Evolutionary conservation across 2,329 filamentous ascomycete species (phyloP), one percentile per base, ranked within the genome.

Genomic region (Blastomyces percursus): DNA sequence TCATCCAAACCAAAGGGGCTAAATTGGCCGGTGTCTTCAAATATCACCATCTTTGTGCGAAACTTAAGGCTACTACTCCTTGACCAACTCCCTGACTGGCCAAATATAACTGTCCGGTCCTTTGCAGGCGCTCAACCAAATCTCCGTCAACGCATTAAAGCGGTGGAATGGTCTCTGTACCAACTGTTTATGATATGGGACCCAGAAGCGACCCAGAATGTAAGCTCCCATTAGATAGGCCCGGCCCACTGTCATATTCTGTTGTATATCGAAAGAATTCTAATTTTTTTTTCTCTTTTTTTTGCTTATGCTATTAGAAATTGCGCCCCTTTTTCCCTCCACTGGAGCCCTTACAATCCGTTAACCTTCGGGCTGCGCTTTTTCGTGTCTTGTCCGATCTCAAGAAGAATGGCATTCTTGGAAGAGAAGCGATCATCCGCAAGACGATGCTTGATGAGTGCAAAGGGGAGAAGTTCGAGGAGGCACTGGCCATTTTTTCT

Each of bases 361-460:
- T 95, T 68, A 96, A 96, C 72, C 83, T 99, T 7, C 90, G 94
- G 59, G 86, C 90, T 40, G 91, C 90, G 9, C 81, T 96, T 9
- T 88, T 92, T 69, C 85, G 91, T 74, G 86, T 83, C 67, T 84
- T 99, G 61, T 89, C 93, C 66, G 87, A 90, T 60, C 80, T 91
- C 64, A 97, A 97, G 79, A 96, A 95, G 78, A 90, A 85, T 76
- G 92, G 91, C 38, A 79, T 87, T 0, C 79, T 97, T 9, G 90
- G 91, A 2, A 82, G 90, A 59, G 91, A 96, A 70, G 83, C 84
- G 0, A 83, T 95, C 0, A 77, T 97, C 40, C 85, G 94, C 60
- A 96, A 96, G 78, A 96, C 91, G 0, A 96, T 96, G 90, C 80
- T 99, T 60, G 94, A 99, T 72, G 93, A 99, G 69, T 99, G 94